These are phyloP conservation scores for Evernia prunastri DNA, from an alignment of 495 filamentous ascomycete genomes.

Conservation along the genomic window DNA sequence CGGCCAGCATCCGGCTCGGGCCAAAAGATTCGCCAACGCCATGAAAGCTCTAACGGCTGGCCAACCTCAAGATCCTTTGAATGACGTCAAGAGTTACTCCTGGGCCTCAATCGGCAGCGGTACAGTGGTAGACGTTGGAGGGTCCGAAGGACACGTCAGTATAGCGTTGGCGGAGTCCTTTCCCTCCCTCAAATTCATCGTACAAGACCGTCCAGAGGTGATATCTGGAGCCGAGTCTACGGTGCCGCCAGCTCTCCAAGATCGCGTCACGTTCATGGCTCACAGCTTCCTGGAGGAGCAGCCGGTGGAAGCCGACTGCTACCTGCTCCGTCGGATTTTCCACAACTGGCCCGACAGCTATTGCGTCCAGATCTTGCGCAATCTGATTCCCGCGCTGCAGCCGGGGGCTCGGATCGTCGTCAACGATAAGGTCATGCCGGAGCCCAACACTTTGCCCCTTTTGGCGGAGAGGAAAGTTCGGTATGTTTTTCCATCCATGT, in stretches of 20 bases:
- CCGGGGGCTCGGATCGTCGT: constrained; percentile 37
- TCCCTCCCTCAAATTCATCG: constrained; percentile 37
- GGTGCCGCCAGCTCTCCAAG: constrained; percentile 33
- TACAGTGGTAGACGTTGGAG: constrained; percentile 33
- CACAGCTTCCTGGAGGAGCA: constrained; percentile 51
- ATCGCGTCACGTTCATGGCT: constrained; percentile 37
- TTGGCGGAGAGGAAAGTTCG: constrained; percentile 46
- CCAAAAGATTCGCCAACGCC: constrained; percentile 45
- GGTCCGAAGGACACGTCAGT: constrained; percentile 29
- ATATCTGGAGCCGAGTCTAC: constrained; percentile 18
- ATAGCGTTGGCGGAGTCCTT: constrained; percentile 26
- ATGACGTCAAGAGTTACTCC: constrained; percentile 38
- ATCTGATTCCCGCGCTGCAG: constrained; percentile 38
- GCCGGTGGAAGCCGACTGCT: too few relatives aligned
- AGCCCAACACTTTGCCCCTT: constrained; percentile 36
- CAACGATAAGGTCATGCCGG: constrained; percentile 46
- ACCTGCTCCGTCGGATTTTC: constrained; percentile 38
- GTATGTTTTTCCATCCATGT: constrained; percentile 11
- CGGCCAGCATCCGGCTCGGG: constrained; percentile 37
- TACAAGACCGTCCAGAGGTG: constrained; percentile 48
- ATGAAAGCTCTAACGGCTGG: constrained; percentile 45
- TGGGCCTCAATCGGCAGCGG: constrained; percentile 37
- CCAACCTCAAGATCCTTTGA: constrained; percentile 41
- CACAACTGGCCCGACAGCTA: constrained; percentile 43
- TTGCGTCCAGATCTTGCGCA: constrained; percentile 34